Base-by-base conservation (phyloP, 495 filamentous ascomycete genomes). In the Xylaria flabelliformis region DNA sequence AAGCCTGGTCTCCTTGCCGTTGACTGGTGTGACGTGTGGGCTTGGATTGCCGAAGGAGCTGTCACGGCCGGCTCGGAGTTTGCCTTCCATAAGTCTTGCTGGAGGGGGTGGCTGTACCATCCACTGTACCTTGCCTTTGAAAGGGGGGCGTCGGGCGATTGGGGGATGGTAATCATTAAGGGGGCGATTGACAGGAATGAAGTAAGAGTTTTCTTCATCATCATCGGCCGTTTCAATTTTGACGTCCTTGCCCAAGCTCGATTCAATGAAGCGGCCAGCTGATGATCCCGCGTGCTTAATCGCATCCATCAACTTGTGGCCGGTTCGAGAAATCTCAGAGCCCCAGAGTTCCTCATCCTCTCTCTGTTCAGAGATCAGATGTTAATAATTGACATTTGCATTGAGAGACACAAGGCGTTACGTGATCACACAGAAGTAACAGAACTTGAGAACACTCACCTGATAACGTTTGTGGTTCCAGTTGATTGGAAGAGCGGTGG, bases 51-150 rank as follows among this genome's bases (percentile, higher is more conserved):
- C 76, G 34, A 69, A 64, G 55, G 79, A 76, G 69, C 85, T 88
- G 55, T 83, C 80, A 72, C 88, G 80, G 73, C 85, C 85, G 66
- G 85, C 83, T 10, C 83, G 83, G 19, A 90, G 85, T 78, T 94
- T 95, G 71, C 94, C 93, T 74, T 90, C 91, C 94, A 97, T 97
- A 61, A 97, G 83, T 75, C 89, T 92, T 21, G 94, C 93, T 63
- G 87, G 88, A 48, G 94, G 94, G 3, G 94, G 94, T 3, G 94
- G 94, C 79, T 95, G 92, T 42, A 97, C 83, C 93, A 97, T 96
- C 94, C 94, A 97, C 75, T 83, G 82, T n/a, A 90, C 90, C 66
- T 91, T 92, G 32, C 88, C 89, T 64, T 85, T 86, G 77, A 90
- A 88, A 21, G 85, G 81, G 8, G 93, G 91, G 55, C 84, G 90